Evolutionary conservation across 2,329 filamentous ascomycete genomes (phyloP).

Genomic region (Colletotrichum tropicale): DNA sequence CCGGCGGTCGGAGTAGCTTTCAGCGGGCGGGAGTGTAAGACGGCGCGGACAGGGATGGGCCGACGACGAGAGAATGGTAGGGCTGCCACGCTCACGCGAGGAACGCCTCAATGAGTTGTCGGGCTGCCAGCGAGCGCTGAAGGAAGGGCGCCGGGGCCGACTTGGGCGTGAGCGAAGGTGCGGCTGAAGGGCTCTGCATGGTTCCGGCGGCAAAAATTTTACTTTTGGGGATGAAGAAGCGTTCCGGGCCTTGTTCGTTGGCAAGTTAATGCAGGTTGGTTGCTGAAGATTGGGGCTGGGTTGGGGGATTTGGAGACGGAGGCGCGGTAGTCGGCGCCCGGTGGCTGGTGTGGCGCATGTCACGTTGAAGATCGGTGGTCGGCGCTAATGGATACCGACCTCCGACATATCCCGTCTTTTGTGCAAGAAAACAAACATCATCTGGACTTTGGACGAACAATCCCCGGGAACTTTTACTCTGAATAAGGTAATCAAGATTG

Average conservation of each 20-base stretch:
- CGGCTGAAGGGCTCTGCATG: background rate
- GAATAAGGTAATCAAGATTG: background rate
- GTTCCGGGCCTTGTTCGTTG: background rate
- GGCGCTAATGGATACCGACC: background rate
- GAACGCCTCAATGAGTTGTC: background rate
- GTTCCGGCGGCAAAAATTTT: background rate
- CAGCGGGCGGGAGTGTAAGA: background rate
- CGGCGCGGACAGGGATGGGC: background rate
- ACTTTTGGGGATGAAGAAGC: background rate
- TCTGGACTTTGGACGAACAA: accelerated
- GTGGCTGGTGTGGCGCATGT: background rate
- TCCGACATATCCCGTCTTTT: background rate
- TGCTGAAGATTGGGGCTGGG: background rate
- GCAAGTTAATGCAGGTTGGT: background rate
- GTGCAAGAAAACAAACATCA: background rate
- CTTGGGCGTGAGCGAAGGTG: background rate
- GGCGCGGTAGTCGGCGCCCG: background rate
- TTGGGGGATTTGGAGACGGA: background rate
- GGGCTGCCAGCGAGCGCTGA: background rate
- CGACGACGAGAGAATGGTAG: background rate
- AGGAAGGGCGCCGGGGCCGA: background rate
- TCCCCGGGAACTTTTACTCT: accelerated
- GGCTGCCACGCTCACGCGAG: background rate
- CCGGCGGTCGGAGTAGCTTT: background rate
- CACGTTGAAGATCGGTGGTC: background rate